phyloP scores from a whole-genome alignment of 257 asterid genomes.

The Capsicum baccatum region DNA sequence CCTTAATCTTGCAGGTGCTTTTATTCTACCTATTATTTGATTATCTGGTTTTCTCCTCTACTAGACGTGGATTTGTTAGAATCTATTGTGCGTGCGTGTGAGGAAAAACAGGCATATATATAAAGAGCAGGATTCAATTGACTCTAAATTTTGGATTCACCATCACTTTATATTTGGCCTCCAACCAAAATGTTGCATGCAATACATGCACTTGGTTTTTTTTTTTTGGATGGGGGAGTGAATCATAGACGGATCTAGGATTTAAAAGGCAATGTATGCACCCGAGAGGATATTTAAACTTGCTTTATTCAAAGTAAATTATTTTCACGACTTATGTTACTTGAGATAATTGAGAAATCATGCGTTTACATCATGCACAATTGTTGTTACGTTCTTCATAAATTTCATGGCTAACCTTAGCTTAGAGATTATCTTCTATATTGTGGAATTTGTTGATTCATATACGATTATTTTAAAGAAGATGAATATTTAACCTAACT shows the following conservation, averaged over 20 bases:
- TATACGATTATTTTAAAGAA: neutral
- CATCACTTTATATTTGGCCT: neutral
- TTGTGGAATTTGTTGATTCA: neutral
- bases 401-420: neutral
- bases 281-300: too few relatives aligned
- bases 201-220: neutral
- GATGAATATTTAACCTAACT: neutral
- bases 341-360: neutral
- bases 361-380: neutral
- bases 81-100: neutral
- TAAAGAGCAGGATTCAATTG: neutral
- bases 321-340: neutral
- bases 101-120: neutral
- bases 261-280: neutral
- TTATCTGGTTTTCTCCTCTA: neutral
- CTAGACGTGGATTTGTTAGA: neutral
- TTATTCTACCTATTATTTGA: neutral
- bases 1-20: conserved; percentile 61
- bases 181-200: neutral
- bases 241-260: neutral
- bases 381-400: neutral
- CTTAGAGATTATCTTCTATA: neutral
- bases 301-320: too few relatives aligned
- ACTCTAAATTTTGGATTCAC: neutral
- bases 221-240: neutral